These are phyloP conservation scores for Camelina laxa DNA, from an alignment of 345 rosid species.

Conservation along the genomic window DNA sequence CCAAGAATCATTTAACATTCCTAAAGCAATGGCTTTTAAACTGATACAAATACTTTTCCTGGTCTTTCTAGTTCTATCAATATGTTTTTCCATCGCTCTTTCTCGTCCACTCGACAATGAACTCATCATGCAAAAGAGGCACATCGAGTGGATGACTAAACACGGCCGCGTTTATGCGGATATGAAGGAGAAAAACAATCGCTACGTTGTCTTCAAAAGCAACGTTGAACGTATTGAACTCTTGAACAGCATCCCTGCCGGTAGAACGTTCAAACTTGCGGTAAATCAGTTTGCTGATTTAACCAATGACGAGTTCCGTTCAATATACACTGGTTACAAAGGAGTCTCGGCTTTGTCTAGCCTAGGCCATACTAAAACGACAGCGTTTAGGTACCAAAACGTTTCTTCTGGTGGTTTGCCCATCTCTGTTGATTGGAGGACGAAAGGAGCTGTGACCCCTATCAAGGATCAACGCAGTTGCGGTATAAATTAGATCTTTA, in stretches of 20 bases:
- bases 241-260: constrained; percentile 34
- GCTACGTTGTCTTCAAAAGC: constrained; percentile 50
- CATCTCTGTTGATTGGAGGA: constrained; percentile 47
- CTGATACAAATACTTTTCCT: constrained; percentile 17
- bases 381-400: constrained; percentile 42
- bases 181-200: constrained; percentile 36
- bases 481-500: constrained; percentile 35
- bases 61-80: constrained; percentile 28
- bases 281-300: constrained; percentile 57
- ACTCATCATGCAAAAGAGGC: constrained; percentile 44
- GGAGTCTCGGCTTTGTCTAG: constrained; percentile 11
- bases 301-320: constrained; percentile 55
- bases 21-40: constrained; percentile 33
- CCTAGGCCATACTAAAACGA: not conserved
- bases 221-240: constrained; percentile 49
- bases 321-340: constrained; percentile 47
- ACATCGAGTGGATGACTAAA: constrained; percentile 49
- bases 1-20: not conserved
- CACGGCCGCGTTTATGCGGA: constrained; percentile 47
- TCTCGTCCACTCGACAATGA: constrained; percentile 44
- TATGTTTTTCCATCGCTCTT: constrained; percentile 14
- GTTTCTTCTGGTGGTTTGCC: constrained; percentile 41
- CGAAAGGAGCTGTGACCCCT: constrained; percentile 51
- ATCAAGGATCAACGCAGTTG: constrained; percentile 51
- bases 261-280: constrained; percentile 47